phyloP scores from a whole-genome alignment of 2,329 filamentous ascomycete genomes.

The Orbilia blumenaviensis region DNA sequence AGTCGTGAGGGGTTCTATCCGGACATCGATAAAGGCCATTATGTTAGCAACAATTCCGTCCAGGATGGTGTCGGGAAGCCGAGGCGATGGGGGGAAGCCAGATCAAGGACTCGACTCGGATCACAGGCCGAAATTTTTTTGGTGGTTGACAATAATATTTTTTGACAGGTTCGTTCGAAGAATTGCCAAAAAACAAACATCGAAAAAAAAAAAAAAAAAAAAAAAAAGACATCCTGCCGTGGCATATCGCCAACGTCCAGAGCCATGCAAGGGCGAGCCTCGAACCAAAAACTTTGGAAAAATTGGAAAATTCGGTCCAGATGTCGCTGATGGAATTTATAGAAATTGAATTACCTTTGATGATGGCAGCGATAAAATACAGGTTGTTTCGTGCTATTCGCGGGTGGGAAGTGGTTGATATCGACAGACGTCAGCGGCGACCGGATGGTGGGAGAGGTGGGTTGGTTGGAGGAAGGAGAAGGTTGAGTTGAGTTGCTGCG shows the following conservation, averaged over 20 bases:
- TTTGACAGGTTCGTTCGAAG: conserved; percentile 35
- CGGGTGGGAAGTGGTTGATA: conserved; percentile 13
- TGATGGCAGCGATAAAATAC: conserved; percentile 12
- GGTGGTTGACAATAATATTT: conserved; percentile 35
- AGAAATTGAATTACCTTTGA: conserved; percentile 15
- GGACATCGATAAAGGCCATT: neutral
- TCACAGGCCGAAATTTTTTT: conserved; percentile 35
- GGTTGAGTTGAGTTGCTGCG: conserved; percentile 26
- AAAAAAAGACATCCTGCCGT: conserved; percentile 12
- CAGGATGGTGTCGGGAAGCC: neutral
- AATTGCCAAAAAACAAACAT: conserved; percentile 46
- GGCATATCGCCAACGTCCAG: conserved; percentile 39
- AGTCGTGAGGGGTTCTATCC: conserved; percentile 22
- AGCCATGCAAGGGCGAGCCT: neutral
- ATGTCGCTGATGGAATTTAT: conserved; percentile 20
- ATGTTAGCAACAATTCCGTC: conserved; percentile 9
- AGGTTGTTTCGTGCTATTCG: neutral
- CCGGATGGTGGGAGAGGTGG: conserved; percentile 29
- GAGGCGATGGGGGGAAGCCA: conserved; percentile 10
- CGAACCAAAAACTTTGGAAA: conserved; percentile 19
- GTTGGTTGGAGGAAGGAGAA: conserved; percentile 50
- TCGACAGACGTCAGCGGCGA: conserved; percentile 34
- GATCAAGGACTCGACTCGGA: conserved; percentile 28
- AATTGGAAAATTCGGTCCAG: neutral
- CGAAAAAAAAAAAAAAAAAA: conserved; percentile 18